Percentiles rank a stretch among this genome's conserved stretches.
Conservation (phyloP, 768 basidiomycete species). For the Termitomyces titanicus region DNA sequence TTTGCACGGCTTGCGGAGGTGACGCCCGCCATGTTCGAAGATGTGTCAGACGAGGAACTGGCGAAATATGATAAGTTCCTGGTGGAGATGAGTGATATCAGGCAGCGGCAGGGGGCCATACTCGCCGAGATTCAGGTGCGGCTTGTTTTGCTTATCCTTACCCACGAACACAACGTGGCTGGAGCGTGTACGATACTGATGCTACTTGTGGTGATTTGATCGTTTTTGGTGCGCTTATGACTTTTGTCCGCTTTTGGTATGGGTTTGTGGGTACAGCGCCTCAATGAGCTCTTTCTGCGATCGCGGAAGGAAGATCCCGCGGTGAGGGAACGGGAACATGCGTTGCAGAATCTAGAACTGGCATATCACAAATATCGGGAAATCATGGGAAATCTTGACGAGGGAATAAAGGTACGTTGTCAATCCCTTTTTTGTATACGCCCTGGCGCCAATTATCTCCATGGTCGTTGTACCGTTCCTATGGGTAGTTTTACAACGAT, state of each 20-base stretch:
- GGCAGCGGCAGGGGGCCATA: slow-evolving; percentile 60
- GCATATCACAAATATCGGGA: slow-evolving; percentile 89
- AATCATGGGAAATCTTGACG: slow-evolving; percentile 78
- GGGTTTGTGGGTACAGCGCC: slow-evolving; percentile 32
- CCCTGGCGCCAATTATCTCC: neutral
- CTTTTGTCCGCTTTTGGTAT: neutral
- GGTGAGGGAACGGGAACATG: slow-evolving; percentile 77
- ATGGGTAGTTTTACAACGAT: slow-evolving; percentile 82
- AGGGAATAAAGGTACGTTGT: slow-evolving; percentile 73
- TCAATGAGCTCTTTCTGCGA: slow-evolving; percentile 68
- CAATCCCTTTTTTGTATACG: neutral
- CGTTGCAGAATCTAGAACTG: slow-evolving; percentile 76
- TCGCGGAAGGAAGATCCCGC: slow-evolving; percentile 75
- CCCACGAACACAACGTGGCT: neutral
- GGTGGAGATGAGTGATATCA: slow-evolving; percentile 47
- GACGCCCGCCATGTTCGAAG: slow-evolving; percentile 85
- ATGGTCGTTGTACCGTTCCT: neutral
- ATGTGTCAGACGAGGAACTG: slow-evolving; percentile 73
- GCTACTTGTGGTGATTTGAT: neutral
- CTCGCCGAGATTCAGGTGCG: slow-evolving; percentile 68
- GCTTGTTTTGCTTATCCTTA: neutral
- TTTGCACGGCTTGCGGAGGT: slow-evolving; percentile 69
- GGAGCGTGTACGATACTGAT: neutral
- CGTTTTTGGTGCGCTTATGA: neutral
- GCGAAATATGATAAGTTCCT: slow-evolving; percentile 80